These are phyloP conservation scores for Peniophora sp. DNA, from an alignment of 1,284 basidiomycete species.

Conservation along the genomic window DNA sequence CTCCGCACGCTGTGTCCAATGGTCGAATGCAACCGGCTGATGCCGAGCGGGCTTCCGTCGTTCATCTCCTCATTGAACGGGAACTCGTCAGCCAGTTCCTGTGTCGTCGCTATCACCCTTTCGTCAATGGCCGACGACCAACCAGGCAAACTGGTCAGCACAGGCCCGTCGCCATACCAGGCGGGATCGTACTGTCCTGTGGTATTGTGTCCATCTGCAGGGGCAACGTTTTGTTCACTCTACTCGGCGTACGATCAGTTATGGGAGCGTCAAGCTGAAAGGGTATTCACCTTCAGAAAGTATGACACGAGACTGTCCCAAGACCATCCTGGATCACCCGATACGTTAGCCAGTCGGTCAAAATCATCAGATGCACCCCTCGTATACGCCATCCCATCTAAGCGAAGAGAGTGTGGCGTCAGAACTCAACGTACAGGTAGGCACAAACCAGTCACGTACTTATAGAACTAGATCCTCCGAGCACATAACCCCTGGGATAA, in stretches of 20 bases:
- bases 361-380: conserved; percentile 29
- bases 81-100: conserved; percentile 7
- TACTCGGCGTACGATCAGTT: not conserved
- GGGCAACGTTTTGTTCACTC: not conserved
- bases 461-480: conserved; percentile 21
- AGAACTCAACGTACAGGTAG: too few species aligned
- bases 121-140: conserved; percentile 4
- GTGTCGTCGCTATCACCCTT: conserved; percentile 8
- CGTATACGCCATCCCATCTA: conserved; percentile 29
- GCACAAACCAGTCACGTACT: not conserved
- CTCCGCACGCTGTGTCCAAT: not conserved
- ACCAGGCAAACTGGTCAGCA: not conserved
- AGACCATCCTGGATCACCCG: conserved; percentile 27
- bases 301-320: conserved; percentile 27
- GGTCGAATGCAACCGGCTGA: conserved; percentile 7
- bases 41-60: conserved; percentile 10
- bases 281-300: conserved; percentile 15
- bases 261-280: not conserved
- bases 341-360: conserved; percentile 23
- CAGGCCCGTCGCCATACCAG: not conserved
- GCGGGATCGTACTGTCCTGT: not conserved
- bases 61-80: conserved; percentile 12
- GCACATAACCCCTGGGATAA: conserved; percentile 22
- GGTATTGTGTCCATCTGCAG: not conserved
- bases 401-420: not conserved